Conservation (phyloP, 495 filamentous ascomycete species). For the Penicillium salamii region DNA sequence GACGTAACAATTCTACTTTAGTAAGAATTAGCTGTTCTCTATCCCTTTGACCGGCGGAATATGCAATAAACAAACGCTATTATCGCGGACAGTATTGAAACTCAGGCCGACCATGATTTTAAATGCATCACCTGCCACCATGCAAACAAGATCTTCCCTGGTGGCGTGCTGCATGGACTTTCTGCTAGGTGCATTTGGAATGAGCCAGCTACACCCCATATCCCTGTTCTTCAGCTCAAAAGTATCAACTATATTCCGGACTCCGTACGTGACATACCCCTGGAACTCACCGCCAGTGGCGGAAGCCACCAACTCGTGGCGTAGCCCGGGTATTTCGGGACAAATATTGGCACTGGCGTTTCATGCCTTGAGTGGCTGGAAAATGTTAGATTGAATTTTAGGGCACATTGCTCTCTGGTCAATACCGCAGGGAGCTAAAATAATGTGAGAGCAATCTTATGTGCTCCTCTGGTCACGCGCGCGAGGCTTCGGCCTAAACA, state of each 20-base stretch:
- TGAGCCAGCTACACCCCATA: neutral
- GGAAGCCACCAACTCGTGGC: conserved; percentile 16
- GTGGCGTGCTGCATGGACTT: neutral
- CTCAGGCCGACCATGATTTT: neutral
- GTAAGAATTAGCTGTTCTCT: neutral
- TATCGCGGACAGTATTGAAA: neutral
- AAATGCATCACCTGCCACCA: neutral
- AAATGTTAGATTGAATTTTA: conserved; percentile 7
- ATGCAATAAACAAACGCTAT: neutral
- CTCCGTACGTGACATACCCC: neutral
- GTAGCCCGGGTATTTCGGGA: conserved; percentile 1
- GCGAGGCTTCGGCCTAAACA: no score
- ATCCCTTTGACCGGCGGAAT: neutral
- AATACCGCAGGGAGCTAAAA: no score
- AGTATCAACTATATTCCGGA: no score
- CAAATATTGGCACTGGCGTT: neutral
- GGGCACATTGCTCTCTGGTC: neutral
- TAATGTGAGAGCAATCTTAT: no score
- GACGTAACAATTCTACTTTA: neutral
- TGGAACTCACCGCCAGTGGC: conserved; percentile 9
- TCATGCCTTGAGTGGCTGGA: neutral
- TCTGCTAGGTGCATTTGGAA: neutral
- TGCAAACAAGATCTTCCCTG: neutral
- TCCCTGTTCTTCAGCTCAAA: neutral
- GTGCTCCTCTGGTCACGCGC: no score